A percentile compares a stretch with the other conserved stretches of the same genome.
These are phyloP conservation scores for Emmonsiellopsis sp. DNA, from an alignment of 2,329 filamentous ascomycete species.

Conservation along the genomic window DNA sequence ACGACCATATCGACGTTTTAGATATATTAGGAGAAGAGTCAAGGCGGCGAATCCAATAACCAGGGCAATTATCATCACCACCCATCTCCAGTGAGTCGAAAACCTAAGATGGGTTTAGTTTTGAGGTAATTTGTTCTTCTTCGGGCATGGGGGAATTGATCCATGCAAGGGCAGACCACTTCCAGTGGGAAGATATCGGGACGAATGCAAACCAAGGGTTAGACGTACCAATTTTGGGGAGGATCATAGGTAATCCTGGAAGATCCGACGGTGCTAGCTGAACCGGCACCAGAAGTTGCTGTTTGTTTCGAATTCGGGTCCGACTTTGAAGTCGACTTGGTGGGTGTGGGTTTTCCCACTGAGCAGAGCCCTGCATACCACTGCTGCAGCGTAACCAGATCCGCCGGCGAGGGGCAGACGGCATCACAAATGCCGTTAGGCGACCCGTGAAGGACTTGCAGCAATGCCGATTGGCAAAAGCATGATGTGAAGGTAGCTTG, in stretches of 20 bases:
- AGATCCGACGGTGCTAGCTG: not conserved
- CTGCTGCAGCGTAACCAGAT: conserved; percentile 49
- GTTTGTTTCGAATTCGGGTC: not conserved
- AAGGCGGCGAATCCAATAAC: conserved; percentile 58
- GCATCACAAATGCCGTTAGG: conserved; percentile 53
- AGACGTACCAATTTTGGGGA: conserved; percentile 14
- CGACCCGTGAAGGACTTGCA: conserved; percentile 49
- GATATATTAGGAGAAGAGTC: conserved; percentile 58
- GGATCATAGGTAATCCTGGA: not conserved
- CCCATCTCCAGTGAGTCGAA: conserved; percentile 64
- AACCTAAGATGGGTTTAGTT: conserved; percentile 37
- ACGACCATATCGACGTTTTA: conserved; percentile 64
- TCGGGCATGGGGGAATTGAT: not conserved
- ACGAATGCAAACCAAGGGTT: not conserved
- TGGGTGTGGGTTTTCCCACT: not conserved
- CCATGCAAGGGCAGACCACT: too few species aligned
- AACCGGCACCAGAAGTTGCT: not conserved
- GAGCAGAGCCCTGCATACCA: conserved; percentile 64
- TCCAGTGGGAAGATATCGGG: too few species aligned
- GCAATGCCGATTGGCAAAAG: conserved; percentile 58
- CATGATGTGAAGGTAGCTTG: conserved; percentile 53
- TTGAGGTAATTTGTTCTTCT: not conserved
- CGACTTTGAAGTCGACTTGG: not conserved
- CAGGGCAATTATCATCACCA: conserved; percentile 69
- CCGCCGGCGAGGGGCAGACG: conserved; percentile 44